Evolutionary conservation across 1,284 basidiomycete species (phyloP).

Genomic region (Vanrija sp.): DNA sequence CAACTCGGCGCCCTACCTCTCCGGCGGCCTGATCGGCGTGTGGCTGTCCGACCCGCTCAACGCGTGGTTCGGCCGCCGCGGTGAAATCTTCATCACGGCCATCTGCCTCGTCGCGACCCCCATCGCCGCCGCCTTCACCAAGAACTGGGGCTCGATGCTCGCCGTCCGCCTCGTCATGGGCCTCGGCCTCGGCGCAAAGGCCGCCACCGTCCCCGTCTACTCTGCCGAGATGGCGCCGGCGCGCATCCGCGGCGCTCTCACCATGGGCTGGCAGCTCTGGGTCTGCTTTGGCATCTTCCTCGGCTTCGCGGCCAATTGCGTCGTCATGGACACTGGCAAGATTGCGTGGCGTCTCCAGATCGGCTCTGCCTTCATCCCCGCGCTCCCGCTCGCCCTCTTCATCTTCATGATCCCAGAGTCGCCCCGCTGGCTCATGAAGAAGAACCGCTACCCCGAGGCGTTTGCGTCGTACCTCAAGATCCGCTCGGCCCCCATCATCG

Average conservation of each 20-base stretch:
- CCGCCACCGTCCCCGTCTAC: slow-evolving; percentile 53
- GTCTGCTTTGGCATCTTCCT: slow-evolving; percentile 22
- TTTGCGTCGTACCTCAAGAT: slow-evolving; percentile 61
- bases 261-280: slow-evolving; percentile 48
- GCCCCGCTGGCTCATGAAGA: slow-evolving; percentile 67
- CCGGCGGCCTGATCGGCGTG: slow-evolving; percentile 39
- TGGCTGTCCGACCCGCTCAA: slow-evolving; percentile 68
- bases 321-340: slow-evolving; percentile 14
- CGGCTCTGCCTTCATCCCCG: slow-evolving; percentile 49
- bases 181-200: slow-evolving; percentile 41
- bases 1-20: slow-evolving; percentile 70
- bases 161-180: slow-evolving; percentile 46
- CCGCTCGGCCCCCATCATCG: slow-evolving; percentile 62
- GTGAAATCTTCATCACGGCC: slow-evolving; percentile 70
- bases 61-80: slow-evolving; percentile 63
- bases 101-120: slow-evolving; percentile 37
- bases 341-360: slow-evolving; percentile 51
- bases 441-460: slow-evolving; percentile 62
- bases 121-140: slow-evolving; percentile 52
- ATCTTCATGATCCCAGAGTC: slow-evolving; percentile 56
- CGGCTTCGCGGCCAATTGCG: slow-evolving; percentile 12
- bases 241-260: slow-evolving; percentile 52
- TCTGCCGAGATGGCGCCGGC: slow-evolving; percentile 45
- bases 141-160: slow-evolving; percentile 57
- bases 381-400: slow-evolving; percentile 23